Conservation (phyloP, 306 rosid genomes). For the Mucuna pruriens region DNA sequence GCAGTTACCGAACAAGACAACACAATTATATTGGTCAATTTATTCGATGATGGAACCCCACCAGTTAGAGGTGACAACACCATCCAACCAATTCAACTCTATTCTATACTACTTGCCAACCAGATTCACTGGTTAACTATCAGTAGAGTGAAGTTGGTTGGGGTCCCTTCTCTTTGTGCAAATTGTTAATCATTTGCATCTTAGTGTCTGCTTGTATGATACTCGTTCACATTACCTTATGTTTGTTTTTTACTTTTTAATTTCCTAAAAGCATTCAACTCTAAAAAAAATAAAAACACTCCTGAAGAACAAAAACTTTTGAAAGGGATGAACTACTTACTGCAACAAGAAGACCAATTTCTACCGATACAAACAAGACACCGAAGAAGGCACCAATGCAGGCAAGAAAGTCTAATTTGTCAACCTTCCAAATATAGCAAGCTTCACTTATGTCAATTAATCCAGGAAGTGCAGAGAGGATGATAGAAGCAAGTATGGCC, state of each 20-base stretch:
- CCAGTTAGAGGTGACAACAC: background rate
- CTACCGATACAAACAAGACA: conserved; percentile 69
- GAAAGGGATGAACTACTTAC: conserved; percentile 47
- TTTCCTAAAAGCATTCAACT: background rate
- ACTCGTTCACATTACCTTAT: background rate
- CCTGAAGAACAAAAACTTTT: too few species aligned
- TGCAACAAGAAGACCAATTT: conserved; percentile 73
- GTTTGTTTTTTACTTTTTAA: background rate
- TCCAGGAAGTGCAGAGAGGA: conserved; percentile 88
- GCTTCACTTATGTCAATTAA: conserved; percentile 67
- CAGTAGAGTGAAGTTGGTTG: background rate
- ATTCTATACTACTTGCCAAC: conserved; percentile 8
- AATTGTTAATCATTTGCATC: conserved; percentile 1
- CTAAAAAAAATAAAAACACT: background rate
- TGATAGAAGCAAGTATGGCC: conserved; percentile 88
- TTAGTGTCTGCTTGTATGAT: background rate
- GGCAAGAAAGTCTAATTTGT: conserved; percentile 78
- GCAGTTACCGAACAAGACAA: background rate
- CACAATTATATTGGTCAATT: conserved; percentile 3
- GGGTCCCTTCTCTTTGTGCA: conserved; percentile 2
- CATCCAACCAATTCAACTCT: background rate
- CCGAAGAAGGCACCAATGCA: conserved; percentile 82
- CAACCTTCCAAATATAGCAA: conserved; percentile 76
- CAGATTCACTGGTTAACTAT: background rate
- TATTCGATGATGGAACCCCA: conserved; percentile 19